Percentiles rank a stretch among this genome's conserved stretches.
Conservation (phyloP, 768 basidiomycete species). For the Crassisporium funariophilum region DNA sequence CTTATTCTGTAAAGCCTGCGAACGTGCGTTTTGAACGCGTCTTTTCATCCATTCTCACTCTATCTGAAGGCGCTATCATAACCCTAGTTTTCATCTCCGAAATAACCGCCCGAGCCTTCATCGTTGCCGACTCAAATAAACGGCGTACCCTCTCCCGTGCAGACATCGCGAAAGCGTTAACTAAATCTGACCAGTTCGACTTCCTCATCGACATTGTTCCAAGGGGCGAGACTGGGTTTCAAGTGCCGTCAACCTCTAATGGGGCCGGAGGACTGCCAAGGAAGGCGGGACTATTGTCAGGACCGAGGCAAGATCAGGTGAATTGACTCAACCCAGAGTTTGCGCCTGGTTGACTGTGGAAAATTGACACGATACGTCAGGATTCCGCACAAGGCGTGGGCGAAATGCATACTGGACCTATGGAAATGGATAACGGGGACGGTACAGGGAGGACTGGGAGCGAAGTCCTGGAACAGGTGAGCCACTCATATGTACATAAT, state of each 20-base stretch:
- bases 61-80: background rate
- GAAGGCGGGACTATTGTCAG: background rate
- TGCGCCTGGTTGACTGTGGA: background rate
- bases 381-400: background rate
- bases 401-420: slow-evolving; percentile 1
- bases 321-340: background rate
- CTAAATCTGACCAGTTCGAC: slow-evolving; percentile 95
- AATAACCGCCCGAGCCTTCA: slow-evolving; percentile 93
- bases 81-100: slow-evolving; percentile 91
- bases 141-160: slow-evolving; percentile 92
- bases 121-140: slow-evolving; percentile 94
- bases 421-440: slow-evolving; percentile 1
- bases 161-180: slow-evolving; percentile 91
- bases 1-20: slow-evolving; percentile 96
- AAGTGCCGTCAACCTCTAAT: background rate
- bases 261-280: background rate
- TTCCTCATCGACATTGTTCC: slow-evolving; percentile 97
- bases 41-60: background rate
- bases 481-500: background rate
- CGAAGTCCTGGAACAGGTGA: slow-evolving; percentile 6
- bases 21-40: slow-evolving; percentile 65
- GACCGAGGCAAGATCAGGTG: too few species aligned
- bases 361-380: slow-evolving; percentile 2
- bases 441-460: slow-evolving; percentile 4
- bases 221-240: slow-evolving; percentile 64